Evolutionary conservation across 495 filamentous ascomycete genomes (phyloP).

Genomic region (Corynascus novoguineensis): DNA sequence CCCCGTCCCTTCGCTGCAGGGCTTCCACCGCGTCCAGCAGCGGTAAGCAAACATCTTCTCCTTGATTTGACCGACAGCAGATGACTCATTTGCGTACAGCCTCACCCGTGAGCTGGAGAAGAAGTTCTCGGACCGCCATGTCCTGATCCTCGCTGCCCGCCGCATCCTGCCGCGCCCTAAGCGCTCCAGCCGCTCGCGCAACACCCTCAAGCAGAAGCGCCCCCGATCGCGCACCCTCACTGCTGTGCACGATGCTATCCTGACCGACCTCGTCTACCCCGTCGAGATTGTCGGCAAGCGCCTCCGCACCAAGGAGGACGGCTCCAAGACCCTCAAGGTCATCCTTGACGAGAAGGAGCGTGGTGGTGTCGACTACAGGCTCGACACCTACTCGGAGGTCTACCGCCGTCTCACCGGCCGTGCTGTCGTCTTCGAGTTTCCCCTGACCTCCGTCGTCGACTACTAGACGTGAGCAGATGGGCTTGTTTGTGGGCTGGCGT

Average conservation of each 20-base stretch:
- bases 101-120: constrained; percentile 99
- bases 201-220: constrained; percentile 93
- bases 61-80: neutral
- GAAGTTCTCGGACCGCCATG: constrained; percentile 99
- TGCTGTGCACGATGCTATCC: constrained; percentile 94
- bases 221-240: constrained; percentile 95
- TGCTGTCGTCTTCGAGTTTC: constrained; percentile 94
- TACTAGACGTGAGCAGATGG: constrained; percentile 51
- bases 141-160: constrained; percentile 96
- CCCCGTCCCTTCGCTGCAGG: constrained; percentile 89
- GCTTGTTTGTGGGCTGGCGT: constrained; percentile 26
- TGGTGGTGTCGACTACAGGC: constrained; percentile 94
- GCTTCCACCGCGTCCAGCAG: constrained; percentile 98
- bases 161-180: constrained; percentile 97
- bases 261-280: constrained; percentile 93
- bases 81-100: constrained; percentile 45
- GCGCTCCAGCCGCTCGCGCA: constrained; percentile 89
- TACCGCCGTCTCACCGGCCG: constrained; percentile 95
- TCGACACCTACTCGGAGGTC: constrained; percentile 98
- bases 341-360: constrained; percentile 99
- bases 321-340: constrained; percentile 95
- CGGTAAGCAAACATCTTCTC: constrained; percentile 59
- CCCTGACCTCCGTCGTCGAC: constrained; percentile 66
- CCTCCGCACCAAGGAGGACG: constrained; percentile 91
- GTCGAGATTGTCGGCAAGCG: constrained; percentile 99